Evolutionary conservation across 768 basidiomycete genomes (phyloP), one percentile per base, ranked within the genome.

Genomic region (Suillus luteus): DNA sequence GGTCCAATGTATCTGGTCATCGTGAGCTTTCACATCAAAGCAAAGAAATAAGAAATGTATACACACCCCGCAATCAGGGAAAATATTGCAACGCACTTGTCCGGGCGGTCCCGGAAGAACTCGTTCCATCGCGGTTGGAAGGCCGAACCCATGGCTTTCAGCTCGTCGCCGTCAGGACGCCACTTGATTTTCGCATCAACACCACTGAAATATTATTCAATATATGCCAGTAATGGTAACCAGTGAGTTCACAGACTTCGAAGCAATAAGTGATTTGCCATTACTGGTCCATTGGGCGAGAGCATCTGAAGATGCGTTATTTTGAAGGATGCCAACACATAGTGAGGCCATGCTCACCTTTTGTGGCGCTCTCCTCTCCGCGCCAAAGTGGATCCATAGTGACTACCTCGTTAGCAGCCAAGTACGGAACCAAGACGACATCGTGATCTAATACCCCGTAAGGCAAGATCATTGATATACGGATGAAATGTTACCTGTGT

Each of bases 161-260:
- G 75, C 51, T 89, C 87, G 7, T 78, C 75, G 5, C 66, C 67
- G 15, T 72, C 80, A 2, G 87, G 87, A 27, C 88, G 79, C 14
- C 87, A 68, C 68, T 86, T 88, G 65, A 85, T 79, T 5, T 84
- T 86, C 37, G 81, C 81, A 66, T 88, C 85, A 38, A 83, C 68
- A 4, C 77, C 83, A 66, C 86, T 87, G 67, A 9, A 40, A 64
- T 14, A 46, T 27, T 3, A 35, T 3, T 44, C 10, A 55, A 33
- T 35, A 8, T 12, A 27, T 58, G 62, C 22, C 27, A 40, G 3
- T 22, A 49, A 52, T 41, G 15, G 41, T 3, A 38, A 38, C 3
- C 2, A 46, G 46, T 54, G 48, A 17, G 38, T 19, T 33, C n/a
- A 63, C 79, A 5, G 55, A 87, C 87, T 86, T 89, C 68, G 84